Evolutionary conservation across 345 rosid species (phyloP).

Genomic region (Gossypioides kirkii): DNA sequence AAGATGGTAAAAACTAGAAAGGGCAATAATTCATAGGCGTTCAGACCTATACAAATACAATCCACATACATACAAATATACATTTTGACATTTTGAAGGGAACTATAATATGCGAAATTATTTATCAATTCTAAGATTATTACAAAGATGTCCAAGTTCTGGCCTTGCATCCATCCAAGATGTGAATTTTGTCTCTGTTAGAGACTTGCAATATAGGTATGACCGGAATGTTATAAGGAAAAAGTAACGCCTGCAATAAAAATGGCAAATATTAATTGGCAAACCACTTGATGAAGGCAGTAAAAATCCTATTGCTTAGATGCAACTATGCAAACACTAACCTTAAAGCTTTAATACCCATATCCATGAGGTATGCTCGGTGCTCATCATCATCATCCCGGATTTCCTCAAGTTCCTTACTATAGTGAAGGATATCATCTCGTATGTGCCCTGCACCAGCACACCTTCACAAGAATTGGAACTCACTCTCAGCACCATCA

Average conservation of each 20-base stretch:
- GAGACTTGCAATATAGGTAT: slow-evolving; percentile 64
- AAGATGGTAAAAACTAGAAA: background rate
- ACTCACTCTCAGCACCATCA: slow-evolving; percentile 17
- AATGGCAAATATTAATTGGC: background rate
- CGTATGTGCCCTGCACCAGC: slow-evolving; percentile 94
- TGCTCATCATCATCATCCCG: slow-evolving; percentile 52
- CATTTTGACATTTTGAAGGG: slow-evolving; percentile 15
- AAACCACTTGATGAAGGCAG: background rate
- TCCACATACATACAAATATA: slow-evolving; percentile 20
- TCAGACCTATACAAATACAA: slow-evolving; percentile 39
- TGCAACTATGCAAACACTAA: slow-evolving; percentile 24
- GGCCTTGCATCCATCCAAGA: slow-evolving; percentile 91
- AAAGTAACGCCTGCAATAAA: slow-evolving; percentile 77
- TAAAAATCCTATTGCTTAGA: background rate
- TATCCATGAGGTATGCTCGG: slow-evolving; percentile 59
- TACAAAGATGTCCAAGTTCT: slow-evolving; percentile 90
- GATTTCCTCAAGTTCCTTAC: slow-evolving; percentile 54
- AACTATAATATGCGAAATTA: slow-evolving; percentile 19
- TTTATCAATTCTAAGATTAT: slow-evolving; percentile 75
- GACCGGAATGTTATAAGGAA: slow-evolving; percentile 83
- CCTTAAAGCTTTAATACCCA: slow-evolving; percentile 91
- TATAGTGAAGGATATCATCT: slow-evolving; percentile 69
- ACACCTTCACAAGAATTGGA: slow-evolving; percentile 45
- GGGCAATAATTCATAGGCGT: slow-evolving; percentile 11
- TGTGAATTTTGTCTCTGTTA: slow-evolving; percentile 49